phyloP scores from a whole-genome alignment of 2,329 filamentous ascomycete genomes.

The Fusarium albidum region DNA sequence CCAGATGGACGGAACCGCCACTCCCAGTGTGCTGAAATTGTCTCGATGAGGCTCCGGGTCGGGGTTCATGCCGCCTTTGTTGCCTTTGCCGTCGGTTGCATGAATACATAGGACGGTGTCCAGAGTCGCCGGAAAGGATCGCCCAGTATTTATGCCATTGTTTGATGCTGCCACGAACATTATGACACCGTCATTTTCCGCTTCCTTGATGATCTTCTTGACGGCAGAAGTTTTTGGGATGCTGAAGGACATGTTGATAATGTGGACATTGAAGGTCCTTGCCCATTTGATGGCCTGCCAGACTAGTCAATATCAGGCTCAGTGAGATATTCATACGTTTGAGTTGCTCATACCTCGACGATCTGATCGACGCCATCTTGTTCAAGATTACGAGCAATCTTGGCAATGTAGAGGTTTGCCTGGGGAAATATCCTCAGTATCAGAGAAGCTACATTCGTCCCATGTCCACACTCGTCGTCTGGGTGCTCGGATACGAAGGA shows the following conservation, averaged over 20 bases:
- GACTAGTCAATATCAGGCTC: not conserved
- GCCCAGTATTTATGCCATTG: not conserved
- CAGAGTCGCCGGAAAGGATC: not conserved
- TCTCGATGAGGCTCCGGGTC: not conserved
- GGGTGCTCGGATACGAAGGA: too few species aligned
- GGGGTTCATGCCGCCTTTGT: not conserved
- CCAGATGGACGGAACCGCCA: not conserved
- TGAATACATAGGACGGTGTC: slow-evolving; percentile 8
- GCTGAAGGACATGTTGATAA: slow-evolving; percentile 13
- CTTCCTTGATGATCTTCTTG: not conserved
- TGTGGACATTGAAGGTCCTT: not conserved
- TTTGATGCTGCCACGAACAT: slow-evolving; percentile 4
- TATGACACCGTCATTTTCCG: not conserved
- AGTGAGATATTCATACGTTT: too few species aligned
- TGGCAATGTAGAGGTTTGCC: slow-evolving; percentile 15
- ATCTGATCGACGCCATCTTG: not conserved
- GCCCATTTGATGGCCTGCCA: slow-evolving; percentile 17
- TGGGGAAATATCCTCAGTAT: slow-evolving; percentile 8
- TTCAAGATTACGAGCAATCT: not conserved
- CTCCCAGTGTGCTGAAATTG: slow-evolving; percentile 12
- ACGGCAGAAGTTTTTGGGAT: not conserved
- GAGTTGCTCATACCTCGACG: not conserved
- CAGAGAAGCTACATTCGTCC: slow-evolving; percentile 6
- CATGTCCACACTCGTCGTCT: slow-evolving; percentile 8
- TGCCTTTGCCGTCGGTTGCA: slow-evolving; percentile 13